These are phyloP conservation scores for Lachnellula arida DNA, from an alignment of 2,329 filamentous ascomycete species.

Conservation along the genomic window DNA sequence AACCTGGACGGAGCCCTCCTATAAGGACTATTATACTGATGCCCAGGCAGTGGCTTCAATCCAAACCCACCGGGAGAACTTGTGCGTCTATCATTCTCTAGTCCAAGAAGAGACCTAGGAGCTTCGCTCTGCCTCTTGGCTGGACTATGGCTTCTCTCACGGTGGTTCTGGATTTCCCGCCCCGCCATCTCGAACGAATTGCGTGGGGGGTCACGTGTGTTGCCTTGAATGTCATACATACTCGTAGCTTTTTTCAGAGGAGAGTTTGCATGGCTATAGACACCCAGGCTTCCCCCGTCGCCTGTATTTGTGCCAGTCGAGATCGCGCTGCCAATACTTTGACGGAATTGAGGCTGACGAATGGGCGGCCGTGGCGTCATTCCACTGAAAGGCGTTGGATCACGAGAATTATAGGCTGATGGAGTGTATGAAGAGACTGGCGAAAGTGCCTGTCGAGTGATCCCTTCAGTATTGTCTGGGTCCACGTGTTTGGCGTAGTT, in stretches of 20 bases:
- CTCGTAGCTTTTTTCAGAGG: constrained; percentile 74
- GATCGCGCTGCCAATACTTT: constrained; percentile 33
- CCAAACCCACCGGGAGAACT: constrained; percentile 18
- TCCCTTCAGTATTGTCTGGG: constrained; percentile 48
- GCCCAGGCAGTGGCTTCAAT: constrained; percentile 11
- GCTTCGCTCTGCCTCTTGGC: constrained; percentile 24
- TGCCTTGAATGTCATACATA: constrained; percentile 52
- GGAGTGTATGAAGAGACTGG: constrained; percentile 34
- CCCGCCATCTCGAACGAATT: constrained; percentile 58
- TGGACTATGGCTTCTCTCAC: constrained; percentile 27
- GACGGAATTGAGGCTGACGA: constrained; percentile 49
- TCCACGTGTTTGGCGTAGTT: constrained; percentile 72
- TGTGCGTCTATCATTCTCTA: constrained; percentile 18
- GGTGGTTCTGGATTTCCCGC: constrained; percentile 28
- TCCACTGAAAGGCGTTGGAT: constrained; percentile 34
- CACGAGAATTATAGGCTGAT: constrained; percentile 27
- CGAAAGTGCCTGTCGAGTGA: constrained; percentile 32
- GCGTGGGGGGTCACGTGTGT: constrained; percentile 43
- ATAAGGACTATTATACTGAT: constrained; percentile 21
- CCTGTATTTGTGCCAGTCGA: constrained; percentile 33
- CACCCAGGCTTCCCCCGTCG: constrained; percentile 74
- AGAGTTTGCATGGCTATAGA: constrained; percentile 75
- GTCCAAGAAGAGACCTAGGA: constrained; percentile 11
- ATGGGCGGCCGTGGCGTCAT: constrained; percentile 40
- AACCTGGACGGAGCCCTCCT: constrained; percentile 26